Percentiles rank a stretch among this genome's conserved stretches.
Evolutionary conservation across 2,329 filamentous ascomycete species (phyloP).

Genomic region (Tolypocladium tropicale): DNA sequence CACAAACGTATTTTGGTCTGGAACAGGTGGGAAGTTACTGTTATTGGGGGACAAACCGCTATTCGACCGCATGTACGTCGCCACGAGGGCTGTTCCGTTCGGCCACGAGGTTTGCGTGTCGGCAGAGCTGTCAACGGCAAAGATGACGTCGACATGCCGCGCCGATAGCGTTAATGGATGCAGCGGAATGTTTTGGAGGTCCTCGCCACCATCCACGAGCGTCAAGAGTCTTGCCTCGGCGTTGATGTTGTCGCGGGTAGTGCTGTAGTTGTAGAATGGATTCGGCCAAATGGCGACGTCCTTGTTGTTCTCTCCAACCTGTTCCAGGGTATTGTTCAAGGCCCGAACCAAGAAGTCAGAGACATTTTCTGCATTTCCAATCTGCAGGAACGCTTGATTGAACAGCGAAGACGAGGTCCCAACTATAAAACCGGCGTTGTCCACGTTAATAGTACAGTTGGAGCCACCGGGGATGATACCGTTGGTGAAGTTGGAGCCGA

Average conservation of each 20-base stretch:
- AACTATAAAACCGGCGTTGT: constrained; percentile 75
- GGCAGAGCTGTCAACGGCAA: constrained; percentile 68
- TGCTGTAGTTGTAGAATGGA: constrained; percentile 58
- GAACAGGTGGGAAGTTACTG: constrained; percentile 62
- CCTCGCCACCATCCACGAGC: constrained; percentile 70
- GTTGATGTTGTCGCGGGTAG: constrained; percentile 47
- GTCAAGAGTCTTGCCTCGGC: constrained; percentile 45
- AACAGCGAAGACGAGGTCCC: constrained; percentile 80
- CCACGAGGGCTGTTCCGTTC: constrained; percentile 64
- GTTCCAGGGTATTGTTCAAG: constrained; percentile 39
- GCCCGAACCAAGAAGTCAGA: constrained; percentile 40
- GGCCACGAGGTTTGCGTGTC: constrained; percentile 63
- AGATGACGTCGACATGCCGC: constrained; percentile 69
- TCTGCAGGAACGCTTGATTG: constrained; percentile 61
- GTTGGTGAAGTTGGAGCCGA: constrained; percentile 61
- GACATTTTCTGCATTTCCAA: constrained; percentile 32
- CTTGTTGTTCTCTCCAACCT: constrained; percentile 47
- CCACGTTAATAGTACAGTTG: constrained; percentile 66
- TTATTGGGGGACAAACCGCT: constrained; percentile 43
- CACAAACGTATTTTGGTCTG: constrained; percentile 67
- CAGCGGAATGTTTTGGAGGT: constrained; percentile 69
- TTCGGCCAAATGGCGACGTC: constrained; percentile 73
- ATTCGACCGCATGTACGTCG: constrained; percentile 54
- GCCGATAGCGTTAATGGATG: constrained; percentile 65
- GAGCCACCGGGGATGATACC: constrained; percentile 46